Evolutionary conservation across 371 early-diverging fungal species (phyloP), one percentile per base, ranked within the genome.

Genomic region (Mucor indicus): DNA sequence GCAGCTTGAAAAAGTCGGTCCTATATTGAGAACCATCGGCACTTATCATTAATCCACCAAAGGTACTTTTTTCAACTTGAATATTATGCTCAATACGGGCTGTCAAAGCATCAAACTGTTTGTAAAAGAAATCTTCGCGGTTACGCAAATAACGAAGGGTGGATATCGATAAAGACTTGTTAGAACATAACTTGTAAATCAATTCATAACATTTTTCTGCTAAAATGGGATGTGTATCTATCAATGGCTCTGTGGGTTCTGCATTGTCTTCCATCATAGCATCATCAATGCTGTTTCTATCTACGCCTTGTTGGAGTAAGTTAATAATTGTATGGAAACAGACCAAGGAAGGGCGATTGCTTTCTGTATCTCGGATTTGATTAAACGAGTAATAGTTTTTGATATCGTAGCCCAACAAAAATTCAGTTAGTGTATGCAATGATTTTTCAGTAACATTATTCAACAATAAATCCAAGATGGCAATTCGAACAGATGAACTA

Each of bases 181-280:
- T 84, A 1, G 85, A 57, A 55, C 91, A 91, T 16, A 98, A 79
- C 31, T 67, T 74, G 60, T 91, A 90, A 12, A 98, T 57, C 16
- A 96, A 69, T 47, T 90, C 81, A 45, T 86, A 93, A 62, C 95
- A 95, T 51, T 84, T 84, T 56, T 92, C 93, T 1, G 88, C 87
- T 19, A 95, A 69, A 16, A 80, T 77, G 13, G 97, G 92, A 44
- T 92, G 90, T 0, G 75, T 79, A 29, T 69, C 64, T 33, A 64
- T 82, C 12, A 94, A 67, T 4, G 83, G 82, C 23, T 53, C 39
- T 0, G 55, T 33, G 13, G 38, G 22, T 10, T 47, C 48, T 1
- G 44, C 38, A 16, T 50, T 39, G 10, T 68, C 60, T 15, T 55
- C 55, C 38, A 43, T 48, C 43, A 23, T 56, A 16, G 49, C 38